Evolutionary conservation across 495 filamentous ascomycete species (phyloP).

Genomic region (Penicillium simplicissimum): DNA sequence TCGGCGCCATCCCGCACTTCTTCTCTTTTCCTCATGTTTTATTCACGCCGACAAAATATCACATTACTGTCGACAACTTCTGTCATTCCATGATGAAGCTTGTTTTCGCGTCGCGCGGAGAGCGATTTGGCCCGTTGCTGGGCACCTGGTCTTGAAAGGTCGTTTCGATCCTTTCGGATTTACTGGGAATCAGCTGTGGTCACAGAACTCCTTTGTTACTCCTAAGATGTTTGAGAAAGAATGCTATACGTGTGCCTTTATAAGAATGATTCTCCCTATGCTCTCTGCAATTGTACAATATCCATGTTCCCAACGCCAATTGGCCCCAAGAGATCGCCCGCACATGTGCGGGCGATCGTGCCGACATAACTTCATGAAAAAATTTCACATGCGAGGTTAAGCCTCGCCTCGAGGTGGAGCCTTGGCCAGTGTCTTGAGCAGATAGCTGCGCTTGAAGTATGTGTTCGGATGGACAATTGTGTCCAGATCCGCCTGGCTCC

Average conservation of each 20-base stretch:
- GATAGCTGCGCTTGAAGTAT: constrained; percentile 92
- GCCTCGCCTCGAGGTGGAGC: constrained; percentile 30
- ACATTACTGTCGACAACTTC: constrained; percentile 64
- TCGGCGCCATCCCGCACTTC: constrained; percentile 18
- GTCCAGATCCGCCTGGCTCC: constrained; percentile 79
- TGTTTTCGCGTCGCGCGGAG: constrained; percentile 76
- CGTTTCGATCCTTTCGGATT: constrained; percentile 64
- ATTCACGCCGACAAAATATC: constrained; percentile 52
- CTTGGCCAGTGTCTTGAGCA: constrained; percentile 67
- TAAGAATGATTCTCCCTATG: constrained; percentile 10
- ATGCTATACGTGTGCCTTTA: constrained; percentile 1
- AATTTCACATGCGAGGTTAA: constrained; percentile 21
- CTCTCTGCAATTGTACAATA: constrained; percentile 23
- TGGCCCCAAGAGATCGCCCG: constrained; percentile 10
- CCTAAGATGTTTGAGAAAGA: not conserved
- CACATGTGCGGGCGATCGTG: constrained; percentile 6
- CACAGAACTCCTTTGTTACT: constrained; percentile 45
- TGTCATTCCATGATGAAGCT: constrained; percentile 47
- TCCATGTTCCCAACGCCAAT: constrained; percentile 23
- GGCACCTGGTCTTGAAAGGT: constrained; percentile 74
- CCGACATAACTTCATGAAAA: constrained; percentile 37
- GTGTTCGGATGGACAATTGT: constrained; percentile 98
- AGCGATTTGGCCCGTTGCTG: constrained; percentile 68
- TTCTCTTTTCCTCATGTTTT: constrained; percentile 44
- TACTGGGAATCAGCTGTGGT: constrained; percentile 80